A percentile compares a stretch with the other conserved stretches of the same genome.
Evolutionary conservation across 495 filamentous ascomycete species (phyloP).

Genomic region (Tricharina praecox): DNA sequence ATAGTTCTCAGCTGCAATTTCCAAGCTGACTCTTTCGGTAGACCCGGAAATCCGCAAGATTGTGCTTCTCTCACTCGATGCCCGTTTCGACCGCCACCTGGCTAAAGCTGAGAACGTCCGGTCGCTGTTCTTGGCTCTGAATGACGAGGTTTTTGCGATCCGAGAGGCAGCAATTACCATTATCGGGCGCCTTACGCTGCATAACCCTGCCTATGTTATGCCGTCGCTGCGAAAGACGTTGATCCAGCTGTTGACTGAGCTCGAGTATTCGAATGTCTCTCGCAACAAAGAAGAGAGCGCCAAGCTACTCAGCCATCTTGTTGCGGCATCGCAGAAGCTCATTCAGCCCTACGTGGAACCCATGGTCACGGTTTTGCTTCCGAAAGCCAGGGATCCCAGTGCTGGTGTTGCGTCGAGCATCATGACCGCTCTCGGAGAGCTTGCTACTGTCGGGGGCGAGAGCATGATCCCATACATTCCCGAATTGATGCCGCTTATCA

Average conservation of each 20-base stretch:
- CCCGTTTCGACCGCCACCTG: constrained; percentile 86
- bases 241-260: constrained; percentile 85
- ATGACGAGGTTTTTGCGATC: constrained; percentile 81
- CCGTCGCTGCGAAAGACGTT: constrained; percentile 83
- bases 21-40: constrained; percentile 3
- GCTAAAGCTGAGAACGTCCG: constrained; percentile 92
- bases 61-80: constrained; percentile 72
- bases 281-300: constrained; percentile 92
- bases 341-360: constrained; percentile 93
- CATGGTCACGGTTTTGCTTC: constrained; percentile 76
- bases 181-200: constrained; percentile 74
- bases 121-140: constrained; percentile 87
- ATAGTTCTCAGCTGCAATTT: constrained; percentile 8
- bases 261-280: constrained; percentile 86
- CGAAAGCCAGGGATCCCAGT: constrained; percentile 68
- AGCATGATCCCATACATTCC: constrained; percentile 79
- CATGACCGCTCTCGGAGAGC: constrained; percentile 80
- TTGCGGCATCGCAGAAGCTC: constrained; percentile 72
- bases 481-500: constrained; percentile 81
- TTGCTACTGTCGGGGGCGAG: constrained; percentile 80
- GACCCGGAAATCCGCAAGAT: constrained; percentile 75
- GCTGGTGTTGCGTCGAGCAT: constrained; percentile 79
- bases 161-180: constrained; percentile 90
- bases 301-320: constrained; percentile 76
- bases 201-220: constrained; percentile 95